Conservation (phyloP, 2,329 filamentous ascomycete genomes). For the Apiospora koreana region DNA sequence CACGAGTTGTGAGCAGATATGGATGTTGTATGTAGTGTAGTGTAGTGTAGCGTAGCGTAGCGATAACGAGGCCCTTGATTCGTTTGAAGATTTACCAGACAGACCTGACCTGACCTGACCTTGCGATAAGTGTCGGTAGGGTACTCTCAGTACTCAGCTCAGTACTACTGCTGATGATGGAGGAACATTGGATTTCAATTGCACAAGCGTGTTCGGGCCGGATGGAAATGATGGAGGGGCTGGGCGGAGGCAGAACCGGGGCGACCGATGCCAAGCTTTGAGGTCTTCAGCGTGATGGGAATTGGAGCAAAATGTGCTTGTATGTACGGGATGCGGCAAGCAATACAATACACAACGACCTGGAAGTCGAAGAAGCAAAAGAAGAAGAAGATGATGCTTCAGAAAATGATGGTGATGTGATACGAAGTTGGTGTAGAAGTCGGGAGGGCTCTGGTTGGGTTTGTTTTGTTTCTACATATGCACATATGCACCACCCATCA, state of each 20-base stretch:
- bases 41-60: neutral
- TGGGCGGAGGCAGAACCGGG: constrained; percentile 1
- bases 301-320: neutral
- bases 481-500: no score
- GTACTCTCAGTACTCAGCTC: no score
- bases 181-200: neutral
- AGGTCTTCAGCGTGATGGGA: neutral
- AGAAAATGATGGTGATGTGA: neutral
- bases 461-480: neutral
- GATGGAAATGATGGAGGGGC: constrained; percentile 9
- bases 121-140: neutral
- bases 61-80: neutral
- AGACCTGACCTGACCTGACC: neutral
- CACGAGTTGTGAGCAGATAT: neutral
- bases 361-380: neutral
- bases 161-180: neutral
- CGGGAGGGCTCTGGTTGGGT: neutral
- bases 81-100: neutral
- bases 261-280: constrained; percentile 7
- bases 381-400: neutral
- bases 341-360: neutral
- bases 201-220: constrained; percentile 8
- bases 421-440: neutral
- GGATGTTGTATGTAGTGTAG: no score
- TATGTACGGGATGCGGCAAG: neutral